phyloP scores from a whole-genome alignment of 352 stramenopile genomes.

The Discostella stelligera region DNA sequence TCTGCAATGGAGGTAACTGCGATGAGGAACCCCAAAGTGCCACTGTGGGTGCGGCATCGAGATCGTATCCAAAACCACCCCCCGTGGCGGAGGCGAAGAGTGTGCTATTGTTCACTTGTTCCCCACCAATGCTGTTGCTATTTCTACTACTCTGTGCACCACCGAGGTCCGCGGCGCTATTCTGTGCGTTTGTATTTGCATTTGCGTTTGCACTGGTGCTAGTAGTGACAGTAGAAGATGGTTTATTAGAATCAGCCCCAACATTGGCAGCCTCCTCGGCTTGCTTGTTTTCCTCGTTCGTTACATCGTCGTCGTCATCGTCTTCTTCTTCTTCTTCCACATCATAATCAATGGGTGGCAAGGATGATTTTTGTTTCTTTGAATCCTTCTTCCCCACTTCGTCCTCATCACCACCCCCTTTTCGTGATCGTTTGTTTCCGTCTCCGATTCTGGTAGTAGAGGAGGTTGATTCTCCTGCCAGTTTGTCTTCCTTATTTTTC shows the following conservation, averaged over 20 bases:
- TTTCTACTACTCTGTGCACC: not conserved
- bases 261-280: not conserved
- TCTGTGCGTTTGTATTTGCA: no score
- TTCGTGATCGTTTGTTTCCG: conserved; percentile 28
- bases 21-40: conserved; percentile 54
- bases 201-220: not conserved
- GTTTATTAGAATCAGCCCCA: not conserved
- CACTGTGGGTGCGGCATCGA: conserved; percentile 64
- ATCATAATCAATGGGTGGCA: conserved; percentile 33
- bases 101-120: conserved; percentile 6
- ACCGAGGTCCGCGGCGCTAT: not conserved
- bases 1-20: conserved; percentile 11
- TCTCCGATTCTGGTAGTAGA: conserved; percentile 1
- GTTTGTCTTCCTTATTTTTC: conserved; percentile 18
- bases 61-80: conserved; percentile 74
- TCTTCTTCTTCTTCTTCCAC: not conserved
- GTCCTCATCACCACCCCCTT: conserved; percentile 18
- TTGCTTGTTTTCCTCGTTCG: not conserved
- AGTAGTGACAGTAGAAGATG: no score
- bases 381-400: not conserved
- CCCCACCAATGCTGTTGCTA: not conserved
- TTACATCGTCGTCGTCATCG: not conserved
- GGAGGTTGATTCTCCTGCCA: conserved; percentile 8
- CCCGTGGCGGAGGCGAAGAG: conserved; percentile 54
- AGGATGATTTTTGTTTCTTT: not conserved